Percentiles rank a stretch among this genome's conserved stretches.
Conservation (phyloP, 129 eudicot species). For the Erigeron canadensis region DNA sequence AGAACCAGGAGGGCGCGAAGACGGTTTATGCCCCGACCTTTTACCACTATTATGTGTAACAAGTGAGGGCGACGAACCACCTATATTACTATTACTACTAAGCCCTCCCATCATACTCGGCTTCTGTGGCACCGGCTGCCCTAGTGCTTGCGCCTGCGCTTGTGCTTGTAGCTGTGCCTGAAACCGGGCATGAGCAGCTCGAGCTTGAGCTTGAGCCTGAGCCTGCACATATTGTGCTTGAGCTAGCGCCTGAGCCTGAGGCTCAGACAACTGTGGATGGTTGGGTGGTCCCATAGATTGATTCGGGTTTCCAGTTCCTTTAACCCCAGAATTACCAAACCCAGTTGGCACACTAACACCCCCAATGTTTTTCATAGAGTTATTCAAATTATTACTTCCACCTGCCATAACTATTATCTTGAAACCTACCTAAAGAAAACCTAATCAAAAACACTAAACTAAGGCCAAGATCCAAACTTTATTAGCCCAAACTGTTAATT, state of each 20-base stretch:
- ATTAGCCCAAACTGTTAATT: background rate
- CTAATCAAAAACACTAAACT: conserved; percentile 9
- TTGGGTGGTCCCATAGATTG: conserved; percentile 2
- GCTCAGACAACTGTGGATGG: conserved; percentile 10
- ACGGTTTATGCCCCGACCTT: conserved; percentile 52
- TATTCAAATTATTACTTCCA: conserved; percentile 3
- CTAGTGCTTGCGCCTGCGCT: conserved; percentile 8
- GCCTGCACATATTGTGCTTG: conserved; percentile 6
- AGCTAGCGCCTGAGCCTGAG: conserved; percentile 13
- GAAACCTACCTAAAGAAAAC: background rate
- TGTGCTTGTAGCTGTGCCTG: conserved; percentile 11
- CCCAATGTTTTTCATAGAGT: conserved; percentile 4
- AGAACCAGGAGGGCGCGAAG: conserved; percentile 57
- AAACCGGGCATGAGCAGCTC: conserved; percentile 12
- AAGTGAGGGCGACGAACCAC: conserved; percentile 49
- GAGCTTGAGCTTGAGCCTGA: conserved; percentile 12
- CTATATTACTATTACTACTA: conserved; percentile 28
- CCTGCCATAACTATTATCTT: conserved; percentile 10
- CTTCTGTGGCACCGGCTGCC: conserved; percentile 5
- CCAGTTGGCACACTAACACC: conserved; percentile 14
- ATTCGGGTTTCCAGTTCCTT: background rate
- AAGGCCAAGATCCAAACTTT: background rate
- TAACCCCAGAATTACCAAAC: conserved; percentile 8
- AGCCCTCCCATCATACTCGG: background rate
- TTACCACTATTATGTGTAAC: conserved; percentile 54